These are phyloP conservation scores for Gelatoporia subvermispora DNA, from an alignment of 768 basidiomycete genomes.

Conservation along the genomic window DNA sequence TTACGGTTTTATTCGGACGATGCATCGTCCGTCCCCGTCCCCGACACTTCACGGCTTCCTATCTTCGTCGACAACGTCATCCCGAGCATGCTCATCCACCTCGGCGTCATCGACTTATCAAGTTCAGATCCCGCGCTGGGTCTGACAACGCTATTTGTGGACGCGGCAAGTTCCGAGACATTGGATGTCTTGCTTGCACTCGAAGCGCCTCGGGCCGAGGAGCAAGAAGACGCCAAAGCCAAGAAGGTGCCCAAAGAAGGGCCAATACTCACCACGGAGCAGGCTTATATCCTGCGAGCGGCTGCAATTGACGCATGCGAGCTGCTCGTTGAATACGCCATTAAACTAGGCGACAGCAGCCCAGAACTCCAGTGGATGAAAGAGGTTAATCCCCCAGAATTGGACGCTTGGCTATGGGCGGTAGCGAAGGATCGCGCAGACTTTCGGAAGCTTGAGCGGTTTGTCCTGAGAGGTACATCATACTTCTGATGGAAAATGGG, in stretches of 20 bases:
- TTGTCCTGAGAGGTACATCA: constrained; percentile 59
- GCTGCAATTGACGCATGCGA: constrained; percentile 80
- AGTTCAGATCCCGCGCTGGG: constrained; percentile 31
- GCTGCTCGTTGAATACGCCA: constrained; percentile 52
- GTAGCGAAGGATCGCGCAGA: constrained; percentile 75
- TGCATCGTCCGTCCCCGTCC: constrained; percentile 47
- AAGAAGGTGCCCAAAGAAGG: constrained; percentile 35
- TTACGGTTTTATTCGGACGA: constrained; percentile 59
- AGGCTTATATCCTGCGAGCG: constrained; percentile 72
- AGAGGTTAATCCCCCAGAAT: constrained; percentile 49
- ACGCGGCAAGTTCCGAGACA: constrained; percentile 33
- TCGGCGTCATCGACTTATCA: constrained; percentile 70
- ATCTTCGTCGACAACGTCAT: constrained; percentile 80
- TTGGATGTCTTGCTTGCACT: constrained; percentile 38
- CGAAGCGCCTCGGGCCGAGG: constrained; percentile 10
- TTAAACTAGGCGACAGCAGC: constrained; percentile 16
- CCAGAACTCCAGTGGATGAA: constrained; percentile 44
- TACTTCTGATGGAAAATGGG: constrained; percentile 62
- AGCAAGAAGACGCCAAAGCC: constrained; percentile 5
- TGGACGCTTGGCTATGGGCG: constrained; percentile 82
- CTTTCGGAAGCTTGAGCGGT: constrained; percentile 61
- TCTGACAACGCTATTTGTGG: constrained; percentile 46
- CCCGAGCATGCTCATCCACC: constrained; percentile 75
- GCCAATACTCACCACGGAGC: constrained; percentile 50
- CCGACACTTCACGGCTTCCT: constrained; percentile 48